Evolutionary conservation across 2,329 filamentous ascomycete genomes (phyloP).

Genomic region (Cordyceps farinosa): DNA sequence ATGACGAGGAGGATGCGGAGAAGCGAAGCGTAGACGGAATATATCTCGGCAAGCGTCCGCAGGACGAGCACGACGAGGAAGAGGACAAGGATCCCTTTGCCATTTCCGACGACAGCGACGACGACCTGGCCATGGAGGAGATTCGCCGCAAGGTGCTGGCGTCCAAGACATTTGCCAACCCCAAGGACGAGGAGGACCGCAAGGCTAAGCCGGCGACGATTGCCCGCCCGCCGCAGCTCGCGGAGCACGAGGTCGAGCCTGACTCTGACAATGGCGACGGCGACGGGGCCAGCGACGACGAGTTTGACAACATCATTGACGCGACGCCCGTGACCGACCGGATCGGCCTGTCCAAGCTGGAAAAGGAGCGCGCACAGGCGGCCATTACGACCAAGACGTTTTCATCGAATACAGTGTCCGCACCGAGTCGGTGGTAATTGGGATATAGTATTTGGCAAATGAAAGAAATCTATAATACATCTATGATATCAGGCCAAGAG

Average conservation of each 20-base stretch:
- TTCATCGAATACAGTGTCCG: slow-evolving; percentile 46
- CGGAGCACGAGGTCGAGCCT: slow-evolving; percentile 64
- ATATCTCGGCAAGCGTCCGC: slow-evolving; percentile 55
- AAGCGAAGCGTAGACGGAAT: slow-evolving; percentile 53
- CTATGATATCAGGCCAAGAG: slow-evolving; percentile 5
- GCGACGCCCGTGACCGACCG: slow-evolving; percentile 86
- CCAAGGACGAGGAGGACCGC: slow-evolving; percentile 31
- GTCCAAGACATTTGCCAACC: slow-evolving; percentile 75
- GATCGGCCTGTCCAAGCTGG: slow-evolving; percentile 60
- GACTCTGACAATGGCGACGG: slow-evolving; percentile 63
- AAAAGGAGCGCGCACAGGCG: slow-evolving; percentile 51
- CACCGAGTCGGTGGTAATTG: slow-evolving; percentile 37
- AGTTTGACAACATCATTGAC: slow-evolving; percentile 90
- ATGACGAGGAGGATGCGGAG: slow-evolving; percentile 44
- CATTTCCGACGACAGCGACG: slow-evolving; percentile 76
- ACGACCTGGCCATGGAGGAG: slow-evolving; percentile 84
- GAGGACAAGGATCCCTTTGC: slow-evolving; percentile 64
- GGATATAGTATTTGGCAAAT: not conserved
- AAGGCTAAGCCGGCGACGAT: slow-evolving; percentile 63
- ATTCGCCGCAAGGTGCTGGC: slow-evolving; percentile 84
- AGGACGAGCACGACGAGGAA: slow-evolving; percentile 35
- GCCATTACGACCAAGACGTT: slow-evolving; percentile 50
- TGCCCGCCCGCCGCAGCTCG: slow-evolving; percentile 50
- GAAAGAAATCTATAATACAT: slow-evolving; percentile 9
- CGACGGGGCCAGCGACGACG: slow-evolving; percentile 61